Percentiles rank a stretch among this genome's conserved stretches.
These are phyloP conservation scores for Articulospora tetracladia DNA, from an alignment of 495 filamentous ascomycete species.

Conservation along the genomic window DNA sequence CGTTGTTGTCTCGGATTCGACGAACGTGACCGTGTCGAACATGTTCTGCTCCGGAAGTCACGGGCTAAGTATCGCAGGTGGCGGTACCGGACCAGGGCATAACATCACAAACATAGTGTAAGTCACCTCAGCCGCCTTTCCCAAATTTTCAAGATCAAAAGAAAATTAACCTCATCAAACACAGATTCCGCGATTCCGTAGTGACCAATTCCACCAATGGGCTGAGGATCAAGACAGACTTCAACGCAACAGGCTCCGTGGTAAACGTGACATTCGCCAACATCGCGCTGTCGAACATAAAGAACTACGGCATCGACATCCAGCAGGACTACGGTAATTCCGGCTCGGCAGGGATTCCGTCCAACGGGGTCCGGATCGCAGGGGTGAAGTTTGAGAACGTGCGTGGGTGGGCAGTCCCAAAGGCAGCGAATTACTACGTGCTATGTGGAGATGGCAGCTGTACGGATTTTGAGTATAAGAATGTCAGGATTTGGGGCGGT, in stretches of 20 bases:
- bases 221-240: constrained; percentile 43
- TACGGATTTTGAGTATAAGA: constrained; percentile 36
- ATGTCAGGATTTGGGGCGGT: constrained; percentile 38
- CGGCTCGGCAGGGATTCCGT: constrained; percentile 39
- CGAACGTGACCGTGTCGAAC: constrained; percentile 30
- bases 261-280: constrained; percentile 46
- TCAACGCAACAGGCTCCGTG: constrained; percentile 32
- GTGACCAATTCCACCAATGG: constrained; percentile 38
- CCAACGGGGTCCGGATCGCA: constrained; percentile 39
- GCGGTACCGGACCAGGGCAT: constrained; percentile 46
- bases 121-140: constrained; percentile 25
- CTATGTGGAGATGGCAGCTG: constrained; percentile 45
- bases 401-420: constrained; percentile 32
- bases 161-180: too few species aligned
- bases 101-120: constrained; percentile 43
- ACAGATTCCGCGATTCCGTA: constrained; percentile 44
- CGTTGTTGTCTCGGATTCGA: constrained; percentile 37
- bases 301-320: constrained; percentile 43
- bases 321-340: constrained; percentile 48
- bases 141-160: constrained; percentile 28
- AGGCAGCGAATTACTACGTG: constrained; percentile 41
- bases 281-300: constrained; percentile 37
- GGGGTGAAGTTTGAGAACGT: constrained; percentile 37
- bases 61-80: constrained; percentile 42
- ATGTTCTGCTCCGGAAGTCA: constrained; percentile 43